Base-by-base conservation (phyloP, 1,284 basidiomycete genomes). In the Irpex lacteus region DNA sequence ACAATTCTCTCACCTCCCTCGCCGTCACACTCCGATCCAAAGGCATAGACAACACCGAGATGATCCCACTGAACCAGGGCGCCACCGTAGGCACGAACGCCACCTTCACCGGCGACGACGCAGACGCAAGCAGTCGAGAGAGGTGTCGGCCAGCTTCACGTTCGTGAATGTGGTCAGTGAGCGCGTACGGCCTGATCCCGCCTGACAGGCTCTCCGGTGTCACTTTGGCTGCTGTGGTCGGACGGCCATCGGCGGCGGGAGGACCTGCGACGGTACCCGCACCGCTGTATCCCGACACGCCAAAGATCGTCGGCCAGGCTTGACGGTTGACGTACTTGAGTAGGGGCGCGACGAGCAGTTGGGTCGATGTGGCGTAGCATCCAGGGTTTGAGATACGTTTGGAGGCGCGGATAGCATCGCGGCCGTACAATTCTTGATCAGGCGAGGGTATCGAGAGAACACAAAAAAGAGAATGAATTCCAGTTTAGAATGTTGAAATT, bases 131-230 rank as follows among this genome's bases (percentile, higher is more conserved):
- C 37, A 97, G 85, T 15, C 75, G 78, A 1, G 90, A 87, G 54
- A 99, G 87, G 75, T 98, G 97, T 65, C 81, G 80, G 1, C 88
- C 88, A 0, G 96, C 93, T 78, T 99, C 97, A 59, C 97, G 93
- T 77, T 99, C 97, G 81, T 99, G 97, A 72, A 99, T 98, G 79
- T 99, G 97, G 77, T 98, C 96, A 3, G 97, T 99, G 34, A 99
- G 80, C 0, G 94, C 71, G 78, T 99, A 99, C 1, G 96, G 90
- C 47, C 89, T 85, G 58, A 98, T 80, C 1, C 89, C 91, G 32
- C 92, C 91, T 0, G 78, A 80, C 4, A 99, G 85, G 67, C 85
- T 88, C 68, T 93, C 88, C 0, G 93, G 82, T 1, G 86, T 83
- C 19, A 98, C 86, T 77, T 98, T 99, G 57, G 97, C 90, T 11